Conservation (phyloP, 192 early-diverging fungal genomes). For the Pilobolus umbonatus region DNA sequence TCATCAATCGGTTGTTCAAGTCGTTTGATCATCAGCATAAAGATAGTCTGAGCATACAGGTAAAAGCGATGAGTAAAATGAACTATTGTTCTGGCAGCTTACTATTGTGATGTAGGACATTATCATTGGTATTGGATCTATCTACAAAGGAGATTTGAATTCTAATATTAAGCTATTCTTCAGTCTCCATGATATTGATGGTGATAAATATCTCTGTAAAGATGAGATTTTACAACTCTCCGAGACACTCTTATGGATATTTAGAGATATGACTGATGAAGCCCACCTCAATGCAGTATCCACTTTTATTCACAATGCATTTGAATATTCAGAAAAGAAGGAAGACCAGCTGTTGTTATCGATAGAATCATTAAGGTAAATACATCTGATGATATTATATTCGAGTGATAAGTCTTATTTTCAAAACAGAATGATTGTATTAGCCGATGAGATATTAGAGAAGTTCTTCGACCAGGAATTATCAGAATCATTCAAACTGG, state of each 20-base stretch:
- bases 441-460: slow-evolving; percentile 84
- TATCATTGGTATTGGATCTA: slow-evolving; percentile 60
- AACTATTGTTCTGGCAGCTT: neutral
- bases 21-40: slow-evolving; percentile 19
- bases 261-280: slow-evolving; percentile 39
- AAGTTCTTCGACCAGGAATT: slow-evolving; percentile 76
- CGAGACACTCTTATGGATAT: slow-evolving; percentile 72
- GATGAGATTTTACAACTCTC: slow-evolving; percentile 75
- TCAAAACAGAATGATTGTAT: slow-evolving; percentile 61
- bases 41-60: slow-evolving; percentile 20
- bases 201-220: slow-evolving; percentile 54
- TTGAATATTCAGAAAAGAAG: slow-evolving; percentile 38
- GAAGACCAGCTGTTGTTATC: slow-evolving; percentile 16
- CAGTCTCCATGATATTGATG: slow-evolving; percentile 60
- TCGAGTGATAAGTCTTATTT: neutral
- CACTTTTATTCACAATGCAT: slow-evolving; percentile 51
- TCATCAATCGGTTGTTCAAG: slow-evolving; percentile 24
- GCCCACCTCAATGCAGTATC: slow-evolving; percentile 45
- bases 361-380: slow-evolving; percentile 22
- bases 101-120: slow-evolving; percentile 53
- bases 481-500: slow-evolving; percentile 51
- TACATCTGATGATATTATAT: neutral
- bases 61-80: neutral
- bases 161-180: slow-evolving; percentile 71
- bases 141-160: slow-evolving; percentile 67